Evolutionary conservation across 208 protist species (phyloP).

Genomic region (Leishmania guyanensis): DNA sequence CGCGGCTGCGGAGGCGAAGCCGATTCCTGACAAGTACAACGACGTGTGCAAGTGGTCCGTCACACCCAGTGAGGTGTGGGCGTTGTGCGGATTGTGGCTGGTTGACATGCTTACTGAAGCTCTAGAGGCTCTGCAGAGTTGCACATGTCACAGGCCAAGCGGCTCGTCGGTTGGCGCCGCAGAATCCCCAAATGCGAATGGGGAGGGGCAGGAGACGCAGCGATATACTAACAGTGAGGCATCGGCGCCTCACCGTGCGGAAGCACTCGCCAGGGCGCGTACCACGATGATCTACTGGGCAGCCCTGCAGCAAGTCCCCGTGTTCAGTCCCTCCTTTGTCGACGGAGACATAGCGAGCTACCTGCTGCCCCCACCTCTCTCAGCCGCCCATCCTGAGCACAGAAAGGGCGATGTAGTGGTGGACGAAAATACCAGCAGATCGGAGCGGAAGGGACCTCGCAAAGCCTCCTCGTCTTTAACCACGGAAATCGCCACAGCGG

Average conservation of each 20-base stretch:
- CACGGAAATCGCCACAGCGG: not conserved
- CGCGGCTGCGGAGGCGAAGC: slow-evolving; percentile 12
- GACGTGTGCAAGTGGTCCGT: slow-evolving; percentile 69
- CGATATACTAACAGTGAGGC: not conserved
- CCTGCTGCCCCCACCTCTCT: slow-evolving; percentile 28
- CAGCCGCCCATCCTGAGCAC: not conserved
- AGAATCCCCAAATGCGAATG: not conserved
- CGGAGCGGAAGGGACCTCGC: not conserved
- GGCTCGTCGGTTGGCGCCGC: not conserved
- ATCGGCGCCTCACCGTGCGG: slow-evolving; percentile 3
- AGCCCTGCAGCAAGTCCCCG: slow-evolving; percentile 67
- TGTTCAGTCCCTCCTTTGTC: slow-evolving; percentile 84
- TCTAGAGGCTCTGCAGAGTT: slow-evolving; percentile 20
- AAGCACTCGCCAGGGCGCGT: slow-evolving; percentile 45
- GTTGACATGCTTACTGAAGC: slow-evolving; percentile 58
- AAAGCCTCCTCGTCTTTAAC: not conserved
- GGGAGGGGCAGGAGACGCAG: not conserved
- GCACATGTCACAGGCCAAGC: not conserved
- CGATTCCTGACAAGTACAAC: slow-evolving; percentile 21
- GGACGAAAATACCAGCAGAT: slow-evolving; percentile 4
- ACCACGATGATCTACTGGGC: slow-evolving; percentile 84
- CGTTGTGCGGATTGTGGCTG: slow-evolving; percentile 69
- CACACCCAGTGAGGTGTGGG: slow-evolving; percentile 78
- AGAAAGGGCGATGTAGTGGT: not conserved
- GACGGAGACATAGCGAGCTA: slow-evolving; percentile 80